Base-by-base conservation (phyloP, 1,139 yeast genomes). In the Yamadazyma diospyri region DNA sequence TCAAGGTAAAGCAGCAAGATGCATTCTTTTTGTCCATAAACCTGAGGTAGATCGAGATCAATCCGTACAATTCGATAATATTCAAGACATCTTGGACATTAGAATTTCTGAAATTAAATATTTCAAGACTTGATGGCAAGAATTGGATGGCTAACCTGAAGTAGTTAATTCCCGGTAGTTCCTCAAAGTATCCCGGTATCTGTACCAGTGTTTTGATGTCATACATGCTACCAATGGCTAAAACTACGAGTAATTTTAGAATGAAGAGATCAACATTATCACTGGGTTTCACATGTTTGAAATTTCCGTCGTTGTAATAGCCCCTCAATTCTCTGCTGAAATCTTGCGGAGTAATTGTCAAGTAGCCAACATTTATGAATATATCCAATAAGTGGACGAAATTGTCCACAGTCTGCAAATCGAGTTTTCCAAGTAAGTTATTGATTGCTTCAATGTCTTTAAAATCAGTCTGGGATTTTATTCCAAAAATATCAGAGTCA, bases 21-120 rank as follows among this genome's bases (percentile, higher is more conserved):
- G 57, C 50, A 34, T 51, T 50, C 35, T 57, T 57, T 37, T 57
- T 57, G 35, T 57, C 63, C 6, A 57, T 33, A 6, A 53, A 42
- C 31, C 61, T 36, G 16, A 49, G 34, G 37, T 57, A 57, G n/a
- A 56, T 35, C 2, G 61, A 47, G 4, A 54, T 40, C 23, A 57
- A 38, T 4, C 62, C 59, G 18, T 45, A 47, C 9, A 55, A 33
- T 35, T 57, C 61, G 26, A 57, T 53, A 5, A 55, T 38, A 27
- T 57, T 55, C 14, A 56, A 36, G 5, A 37, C 41, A 14, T 45
- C 43, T 11, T 35, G 38, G 6, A 45, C 30, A 14, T 45, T 41
- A 9, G 29, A 25, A 13, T 32, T 37, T 9, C 41, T 34, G 15
- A 52, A 37, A 16, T 41, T 39, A 19, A 50, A 31, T 5, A 47